Evolutionary conservation across 306 rosid species (phyloP).

Genomic region (Ormosia emarginata): DNA sequence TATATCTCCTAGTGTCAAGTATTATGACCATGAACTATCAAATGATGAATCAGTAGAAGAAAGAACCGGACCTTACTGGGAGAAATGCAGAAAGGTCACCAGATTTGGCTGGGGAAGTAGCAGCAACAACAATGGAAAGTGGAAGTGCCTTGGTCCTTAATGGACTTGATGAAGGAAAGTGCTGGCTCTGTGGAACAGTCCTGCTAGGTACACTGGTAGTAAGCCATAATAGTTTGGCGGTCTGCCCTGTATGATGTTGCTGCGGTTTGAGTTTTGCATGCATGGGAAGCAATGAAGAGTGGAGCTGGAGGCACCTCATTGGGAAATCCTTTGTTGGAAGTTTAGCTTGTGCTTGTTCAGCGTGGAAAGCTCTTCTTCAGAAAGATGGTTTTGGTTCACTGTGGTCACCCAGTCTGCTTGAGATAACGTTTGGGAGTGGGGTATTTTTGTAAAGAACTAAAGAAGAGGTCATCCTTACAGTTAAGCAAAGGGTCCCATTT

Average conservation of each 20-base stretch:
- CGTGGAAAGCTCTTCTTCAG: background rate
- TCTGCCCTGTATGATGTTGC: background rate
- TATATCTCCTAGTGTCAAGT: background rate
- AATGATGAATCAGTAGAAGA: background rate
- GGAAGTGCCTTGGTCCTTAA: conserved; percentile 39
- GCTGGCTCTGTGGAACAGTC: conserved; percentile 16
- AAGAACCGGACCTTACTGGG: conserved; percentile 35
- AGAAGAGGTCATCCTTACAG: no score
- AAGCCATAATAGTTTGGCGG: conserved; percentile 23
- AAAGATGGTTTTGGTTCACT: background rate
- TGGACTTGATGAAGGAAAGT: background rate
- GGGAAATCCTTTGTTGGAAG: background rate
- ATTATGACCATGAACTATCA: background rate
- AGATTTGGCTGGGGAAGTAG: conserved; percentile 28
- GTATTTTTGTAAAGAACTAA: background rate
- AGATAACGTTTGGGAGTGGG: conserved; percentile 8
- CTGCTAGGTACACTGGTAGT: background rate
- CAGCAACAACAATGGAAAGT: conserved; percentile 26
- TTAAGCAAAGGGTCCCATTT: no score
- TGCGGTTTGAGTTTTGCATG: conserved; percentile 22
- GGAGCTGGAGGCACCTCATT: conserved; percentile 44
- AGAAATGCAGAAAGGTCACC: conserved; percentile 41
- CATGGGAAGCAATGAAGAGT: conserved; percentile 29
- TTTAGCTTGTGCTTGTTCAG: conserved; percentile 3
- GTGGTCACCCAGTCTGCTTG: background rate